Evolutionary conservation across 2,329 filamentous ascomycete species (phyloP).

Genomic region (Aspergillus fumigatus): DNA sequence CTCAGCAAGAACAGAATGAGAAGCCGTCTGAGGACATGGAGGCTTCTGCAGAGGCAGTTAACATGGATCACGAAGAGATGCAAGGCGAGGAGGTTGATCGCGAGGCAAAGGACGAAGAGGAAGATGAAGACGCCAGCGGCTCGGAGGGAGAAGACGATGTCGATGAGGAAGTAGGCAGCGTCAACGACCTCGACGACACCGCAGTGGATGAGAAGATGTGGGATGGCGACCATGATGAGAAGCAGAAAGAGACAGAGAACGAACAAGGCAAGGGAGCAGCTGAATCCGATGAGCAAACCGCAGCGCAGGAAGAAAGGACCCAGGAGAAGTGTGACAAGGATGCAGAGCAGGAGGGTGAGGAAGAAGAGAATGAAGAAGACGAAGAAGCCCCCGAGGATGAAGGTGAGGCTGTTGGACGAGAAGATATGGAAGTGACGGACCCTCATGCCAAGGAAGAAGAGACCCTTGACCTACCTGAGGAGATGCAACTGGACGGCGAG

Average conservation of each 20-base stretch:
- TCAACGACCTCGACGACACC: constrained; percentile 83
- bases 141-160: constrained; percentile 64
- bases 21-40: constrained; percentile 46
- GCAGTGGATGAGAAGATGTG: constrained; percentile 98
- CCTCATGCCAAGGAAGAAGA: constrained; percentile 78
- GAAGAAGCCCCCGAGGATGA: constrained; percentile 53
- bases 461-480: constrained; percentile 76
- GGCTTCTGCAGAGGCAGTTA: constrained; percentile 44
- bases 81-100: constrained; percentile 74
- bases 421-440: constrained; percentile 63
- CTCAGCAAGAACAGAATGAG: constrained; percentile 71
- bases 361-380: constrained; percentile 50
- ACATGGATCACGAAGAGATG: constrained; percentile 76
- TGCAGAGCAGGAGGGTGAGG: constrained; percentile 49
- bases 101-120: constrained; percentile 36
- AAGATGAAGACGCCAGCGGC: constrained; percentile 58
- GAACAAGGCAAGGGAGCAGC: constrained; percentile 55
- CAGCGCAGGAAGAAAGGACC: constrained; percentile 48
- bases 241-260: constrained; percentile 68
- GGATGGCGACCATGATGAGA: constrained; percentile 73
- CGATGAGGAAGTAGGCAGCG: constrained; percentile 85
- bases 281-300: constrained; percentile 55
- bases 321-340: constrained; percentile 42
- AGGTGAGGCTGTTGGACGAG: constrained; percentile 57
- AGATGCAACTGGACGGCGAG: constrained; percentile 75